Base-by-base conservation (phyloP, 345 rosid species). In the Citrus unshiu region DNA sequence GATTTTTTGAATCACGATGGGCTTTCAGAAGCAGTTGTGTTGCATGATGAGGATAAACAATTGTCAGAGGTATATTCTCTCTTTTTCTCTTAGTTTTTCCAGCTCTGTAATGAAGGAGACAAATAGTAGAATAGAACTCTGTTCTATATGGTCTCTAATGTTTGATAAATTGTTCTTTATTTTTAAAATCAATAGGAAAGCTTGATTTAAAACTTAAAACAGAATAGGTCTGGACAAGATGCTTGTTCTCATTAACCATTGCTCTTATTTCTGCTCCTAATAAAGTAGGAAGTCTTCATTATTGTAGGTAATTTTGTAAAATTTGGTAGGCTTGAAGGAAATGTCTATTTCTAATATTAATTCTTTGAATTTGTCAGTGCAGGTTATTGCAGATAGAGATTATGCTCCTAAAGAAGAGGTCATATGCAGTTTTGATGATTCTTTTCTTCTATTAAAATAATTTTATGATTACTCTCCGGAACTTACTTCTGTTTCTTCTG, bases 1-100 rank as follows among this genome's bases (percentile, higher is more conserved):
- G 98, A 95, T 85, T 95, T 93, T 82, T 56, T 91, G 83, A 95
- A 95, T 83, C 98, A 95, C 75, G 89, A 91, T 82, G 93, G 92
- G 72, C 71, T 75, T 83, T 88, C 98, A 73, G 71, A 93, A 81
- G 91, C 97, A 82, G 70, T 91, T 68, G 83, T 93, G 70, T 14
- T 86, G 72, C 85, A 78, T 80, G 91, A 95, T 75, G 98, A 95
- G 69, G 87, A 86, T 59, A 86, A 85, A 8, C 87, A 82, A 84
- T 75, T 87, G 58, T 90, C 95, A 18, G 95, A 93, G 98, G 98
- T 93, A 73, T 75, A 30, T 59, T 68, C 72, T 74, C 59, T 40
- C 54, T 72, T 78, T 71, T 75, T 71, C 61, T 59, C 21, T 49
- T 19, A 7, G 39, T 60, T 77, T 77, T 77, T 67, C 76, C 43